Percentiles rank a stretch among this genome's conserved stretches.
Evolutionary conservation across 768 basidiomycete species (phyloP).

Genomic region (Omphalotus guepiniiformis): DNA sequence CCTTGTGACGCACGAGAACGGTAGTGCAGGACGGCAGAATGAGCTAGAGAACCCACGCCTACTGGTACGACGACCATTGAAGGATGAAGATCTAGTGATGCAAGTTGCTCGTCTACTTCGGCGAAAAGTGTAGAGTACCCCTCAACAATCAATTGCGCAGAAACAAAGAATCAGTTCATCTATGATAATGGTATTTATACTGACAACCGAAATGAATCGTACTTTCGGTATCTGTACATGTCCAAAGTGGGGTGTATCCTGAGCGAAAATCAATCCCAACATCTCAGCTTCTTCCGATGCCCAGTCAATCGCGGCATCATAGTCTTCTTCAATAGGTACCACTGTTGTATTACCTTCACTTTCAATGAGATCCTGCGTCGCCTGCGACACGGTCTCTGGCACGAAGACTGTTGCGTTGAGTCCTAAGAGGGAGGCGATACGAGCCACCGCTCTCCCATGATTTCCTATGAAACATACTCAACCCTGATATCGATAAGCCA

Average conservation of each 20-base stretch:
- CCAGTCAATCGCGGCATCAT: background rate
- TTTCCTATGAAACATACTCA: no score
- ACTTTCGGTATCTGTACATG: background rate
- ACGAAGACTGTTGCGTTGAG: background rate
- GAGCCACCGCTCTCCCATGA: constrained; percentile 1
- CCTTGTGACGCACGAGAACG: no score
- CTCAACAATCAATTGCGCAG: background rate
- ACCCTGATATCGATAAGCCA: no score
- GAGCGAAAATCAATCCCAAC: background rate
- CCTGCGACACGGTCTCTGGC: background rate
- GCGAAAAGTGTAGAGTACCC: background rate
- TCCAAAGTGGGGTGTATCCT: background rate
- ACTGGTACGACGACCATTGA: background rate
- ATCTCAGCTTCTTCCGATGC: background rate
- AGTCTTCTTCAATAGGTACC: background rate
- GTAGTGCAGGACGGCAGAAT: background rate
- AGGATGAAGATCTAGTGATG: background rate
- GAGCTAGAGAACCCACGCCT: background rate
- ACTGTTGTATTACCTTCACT: background rate
- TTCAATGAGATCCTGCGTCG: background rate
- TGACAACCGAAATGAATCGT: no score
- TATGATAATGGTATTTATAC: background rate
- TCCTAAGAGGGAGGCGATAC: background rate
- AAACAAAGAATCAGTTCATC: background rate
- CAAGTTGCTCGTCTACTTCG: background rate